phyloP scores from a whole-genome alignment of 805 yeast species.

The Candida anglica region DNA sequence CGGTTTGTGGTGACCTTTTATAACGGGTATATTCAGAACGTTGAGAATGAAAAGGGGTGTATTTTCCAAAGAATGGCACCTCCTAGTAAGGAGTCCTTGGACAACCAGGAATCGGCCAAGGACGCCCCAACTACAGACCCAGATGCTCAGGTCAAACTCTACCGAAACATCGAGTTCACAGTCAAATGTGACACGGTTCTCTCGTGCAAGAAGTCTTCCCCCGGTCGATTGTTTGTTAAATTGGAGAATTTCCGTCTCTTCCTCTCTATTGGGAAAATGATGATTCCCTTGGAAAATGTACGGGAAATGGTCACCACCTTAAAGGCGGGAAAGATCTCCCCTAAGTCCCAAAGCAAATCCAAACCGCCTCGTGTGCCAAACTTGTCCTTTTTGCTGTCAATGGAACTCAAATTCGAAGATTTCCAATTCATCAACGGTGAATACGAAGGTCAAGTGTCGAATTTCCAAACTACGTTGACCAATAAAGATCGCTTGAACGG shows the following conservation, averaged over 20 bases:
- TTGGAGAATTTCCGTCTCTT: slow-evolving; percentile 12
- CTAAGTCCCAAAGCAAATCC: background rate
- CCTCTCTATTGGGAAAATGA: slow-evolving; percentile 7
- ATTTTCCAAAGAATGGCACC: background rate
- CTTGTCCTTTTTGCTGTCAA: slow-evolving; percentile 1
- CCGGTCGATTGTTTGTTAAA: slow-evolving; percentile 7
- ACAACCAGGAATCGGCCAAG: background rate
- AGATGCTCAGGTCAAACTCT: slow-evolving; percentile 13
- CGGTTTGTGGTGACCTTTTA: slow-evolving; percentile 12
- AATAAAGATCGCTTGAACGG: slow-evolving; percentile 8
- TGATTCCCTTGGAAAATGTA: slow-evolving; percentile 5
- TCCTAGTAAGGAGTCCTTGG: no score
- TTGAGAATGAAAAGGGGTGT: no score
- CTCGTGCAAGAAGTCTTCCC: slow-evolving; percentile 8
- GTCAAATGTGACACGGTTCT: slow-evolving; percentile 17
- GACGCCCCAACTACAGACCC: slow-evolving; percentile 8
- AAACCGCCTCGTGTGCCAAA: background rate
- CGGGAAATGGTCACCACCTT: background rate
- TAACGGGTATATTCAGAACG: slow-evolving; percentile 17
- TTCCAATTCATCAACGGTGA: slow-evolving; percentile 16
- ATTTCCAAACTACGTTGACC: slow-evolving; percentile 14
- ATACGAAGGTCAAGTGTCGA: slow-evolving; percentile 13
- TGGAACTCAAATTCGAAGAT: slow-evolving; percentile 22
- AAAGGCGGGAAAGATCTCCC: background rate
- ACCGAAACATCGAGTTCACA: slow-evolving; percentile 21